These are phyloP conservation scores for Allomyces arbusculus DNA, from an alignment of 192 early-diverging fungal genomes.

Conservation along the genomic window DNA sequence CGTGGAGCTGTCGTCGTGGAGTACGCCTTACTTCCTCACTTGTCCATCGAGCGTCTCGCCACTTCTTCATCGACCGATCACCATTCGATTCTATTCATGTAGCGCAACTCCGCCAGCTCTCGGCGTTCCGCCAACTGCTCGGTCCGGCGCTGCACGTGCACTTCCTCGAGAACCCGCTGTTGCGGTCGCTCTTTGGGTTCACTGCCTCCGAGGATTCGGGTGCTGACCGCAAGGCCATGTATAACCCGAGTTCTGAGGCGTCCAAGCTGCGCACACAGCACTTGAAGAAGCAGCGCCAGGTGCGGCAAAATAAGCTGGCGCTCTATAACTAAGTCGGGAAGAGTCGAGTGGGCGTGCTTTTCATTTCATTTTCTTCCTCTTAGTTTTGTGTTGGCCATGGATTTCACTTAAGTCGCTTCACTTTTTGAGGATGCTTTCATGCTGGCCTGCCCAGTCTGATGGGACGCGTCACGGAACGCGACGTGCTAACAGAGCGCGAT, in stretches of 20 bases:
- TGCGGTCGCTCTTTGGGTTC: background rate
- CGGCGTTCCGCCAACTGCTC: background rate
- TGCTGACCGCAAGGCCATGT: background rate
- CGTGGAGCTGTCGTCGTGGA: background rate
- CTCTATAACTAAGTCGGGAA: background rate
- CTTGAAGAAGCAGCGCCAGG: background rate
- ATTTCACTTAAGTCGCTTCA: too few species aligned
- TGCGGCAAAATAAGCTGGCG: background rate
- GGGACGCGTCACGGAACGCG: too few species aligned
- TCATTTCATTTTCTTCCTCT: too few species aligned
- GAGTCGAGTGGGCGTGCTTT: too few species aligned
- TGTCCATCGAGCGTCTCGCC: background rate
- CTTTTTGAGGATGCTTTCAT: too few species aligned
- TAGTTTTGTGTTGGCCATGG: too few species aligned
- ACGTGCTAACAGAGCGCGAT: too few species aligned
- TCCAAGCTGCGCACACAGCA: background rate
- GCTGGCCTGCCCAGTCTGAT: too few species aligned
- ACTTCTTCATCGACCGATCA: background rate
- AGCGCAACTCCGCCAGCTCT: background rate
- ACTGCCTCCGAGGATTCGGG: background rate
- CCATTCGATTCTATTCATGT: background rate
- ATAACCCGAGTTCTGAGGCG: background rate
- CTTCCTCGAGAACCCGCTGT: background rate
- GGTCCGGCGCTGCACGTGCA: background rate
- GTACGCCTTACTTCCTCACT: background rate